Evolutionary conservation across 1,284 basidiomycete species (phyloP), one percentile per base, ranked within the genome.

Genomic region (Malassezia vespertilionis): DNA sequence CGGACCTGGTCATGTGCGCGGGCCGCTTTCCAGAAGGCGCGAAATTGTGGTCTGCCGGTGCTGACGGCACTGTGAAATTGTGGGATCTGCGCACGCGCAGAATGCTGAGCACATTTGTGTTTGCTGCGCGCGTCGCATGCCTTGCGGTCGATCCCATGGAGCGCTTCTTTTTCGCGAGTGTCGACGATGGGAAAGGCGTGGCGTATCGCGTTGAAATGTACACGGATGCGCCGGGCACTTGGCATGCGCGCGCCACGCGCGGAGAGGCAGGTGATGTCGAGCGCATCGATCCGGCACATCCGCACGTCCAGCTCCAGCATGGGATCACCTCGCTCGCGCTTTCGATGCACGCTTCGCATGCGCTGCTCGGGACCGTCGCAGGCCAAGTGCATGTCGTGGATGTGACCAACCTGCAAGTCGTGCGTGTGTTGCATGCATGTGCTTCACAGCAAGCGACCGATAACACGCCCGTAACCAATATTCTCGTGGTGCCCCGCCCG

Each of bases 31-130:
- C 88, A 1, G 48, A 58, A 14, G 77, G 76, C 35, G 82, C 80
- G 68, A 78, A 84, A 38, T 69, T 88, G 28, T 77, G 90, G 60
- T 86, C 88, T 0, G 80, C 83, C 5, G 86, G 86, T 0, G 71
- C 84, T 31, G 91, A 96, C 69, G 83, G 86, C 53, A 85, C 84
- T n/a, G 84, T 88, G 63, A 96, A 96, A 84, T 72, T 88, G 35
- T 90, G 87, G 86, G 84, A 88, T 59, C 72, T 88, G 5, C 75
- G 80, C 3, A 80, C 85, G 0, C 78, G 79, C 33, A 76, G 81
- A 6, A 76, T 91, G 11, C 74, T 91, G n/a, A 82, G 83, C 17
- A 88, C 87, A 0, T 90, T 89, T 67, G 76, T 80, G 53, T 52
- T 90, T 48, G 84, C 88, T 20, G 75, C 78, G 59, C 76, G 81